phyloP scores from a whole-genome alignment of 441 rosid species.

The Brassica hybrid region DNA sequence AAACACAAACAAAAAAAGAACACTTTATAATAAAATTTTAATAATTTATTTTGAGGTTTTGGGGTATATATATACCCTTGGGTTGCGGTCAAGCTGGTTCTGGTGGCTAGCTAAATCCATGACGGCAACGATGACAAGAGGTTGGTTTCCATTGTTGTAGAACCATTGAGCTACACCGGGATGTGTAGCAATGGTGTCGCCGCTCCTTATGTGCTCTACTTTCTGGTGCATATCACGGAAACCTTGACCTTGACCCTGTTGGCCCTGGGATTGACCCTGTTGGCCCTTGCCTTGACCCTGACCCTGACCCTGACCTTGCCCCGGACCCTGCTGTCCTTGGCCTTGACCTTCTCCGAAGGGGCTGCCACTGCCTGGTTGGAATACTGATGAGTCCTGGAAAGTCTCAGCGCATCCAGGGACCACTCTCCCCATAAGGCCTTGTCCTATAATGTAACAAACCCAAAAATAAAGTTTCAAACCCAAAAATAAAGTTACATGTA shows the following conservation, averaged over 20 bases:
- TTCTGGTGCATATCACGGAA: slow-evolving; percentile 58
- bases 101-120: slow-evolving; percentile 48
- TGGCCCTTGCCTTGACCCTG: slow-evolving; percentile 34
- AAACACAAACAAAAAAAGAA: not conserved
- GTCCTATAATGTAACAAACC: slow-evolving; percentile 44
- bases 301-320: slow-evolving; percentile 6
- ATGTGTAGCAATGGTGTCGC: slow-evolving; percentile 60
- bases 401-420: slow-evolving; percentile 84
- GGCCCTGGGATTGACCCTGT: slow-evolving; percentile 24
- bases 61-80: slow-evolving; percentile 50
- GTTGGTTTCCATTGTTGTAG: slow-evolving; percentile 64
- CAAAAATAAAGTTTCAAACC: not conserved
- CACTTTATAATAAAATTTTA: too few species aligned
- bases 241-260: slow-evolving; percentile 36
- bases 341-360: slow-evolving; percentile 35
- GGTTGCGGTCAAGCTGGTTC: slow-evolving; percentile 72
- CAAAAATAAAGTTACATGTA: not conserved
- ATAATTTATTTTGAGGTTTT: not conserved
- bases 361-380: slow-evolving; percentile 26
- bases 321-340: slow-evolving; percentile 29
- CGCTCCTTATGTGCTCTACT: slow-evolving; percentile 55
- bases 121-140: slow-evolving; percentile 52
- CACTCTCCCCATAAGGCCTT: slow-evolving; percentile 50
- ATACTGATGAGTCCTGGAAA: slow-evolving; percentile 53
- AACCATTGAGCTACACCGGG: slow-evolving; percentile 68